Base-by-base conservation (phyloP, 768 basidiomycete genomes). In the Goffeauzyma gilvescens region DNA sequence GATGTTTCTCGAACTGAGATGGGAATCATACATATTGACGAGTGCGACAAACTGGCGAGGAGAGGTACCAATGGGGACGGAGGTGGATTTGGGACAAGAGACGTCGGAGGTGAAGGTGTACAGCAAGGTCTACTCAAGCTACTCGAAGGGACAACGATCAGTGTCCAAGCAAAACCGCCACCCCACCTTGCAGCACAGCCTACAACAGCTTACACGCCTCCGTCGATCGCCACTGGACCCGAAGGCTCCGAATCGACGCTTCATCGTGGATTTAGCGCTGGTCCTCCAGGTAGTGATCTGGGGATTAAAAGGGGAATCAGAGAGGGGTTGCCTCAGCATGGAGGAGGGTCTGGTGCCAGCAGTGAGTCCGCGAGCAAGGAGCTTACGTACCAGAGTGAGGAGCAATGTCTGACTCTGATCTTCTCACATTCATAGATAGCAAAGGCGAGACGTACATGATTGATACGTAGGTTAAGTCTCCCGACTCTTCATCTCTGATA, bases 11-110 rank as follows among this genome's bases (percentile, higher is more conserved):
- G 81, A 43, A 85, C 90, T 17, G 81, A 81, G 84, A 77, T 77
- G 59, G 89, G 89, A 5, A 93, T 96, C 48, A 78, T 95, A 24
- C 90, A 90, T 58, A 87, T 96, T 35, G 90, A 96, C 55, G 90
- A 96, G 66, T 69, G 87, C 1, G 90, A 95, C 67, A 95, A 96
- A 66, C 76, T 93, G 45, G 80, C 85, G 12, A 39, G 65, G 23
- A 40, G 66, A 15, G 53, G 64, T 2, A 59, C 61, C 2, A 52
- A 55, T 4, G 75, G 76, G 3, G 74, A 78, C 5, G 59, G 55
- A 13, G 49, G 45, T 1, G 57, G 58, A 46, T 58, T 56, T 24
- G 58, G 59, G 12, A 58, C 52, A 72, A 81, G 51, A 25, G 89
- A 95, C 59, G 87, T 96, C 1, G 79, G 84, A 18, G 89, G 89